phyloP scores from a whole-genome alignment of 805 yeast species.

The Peterozyma toletana region DNA sequence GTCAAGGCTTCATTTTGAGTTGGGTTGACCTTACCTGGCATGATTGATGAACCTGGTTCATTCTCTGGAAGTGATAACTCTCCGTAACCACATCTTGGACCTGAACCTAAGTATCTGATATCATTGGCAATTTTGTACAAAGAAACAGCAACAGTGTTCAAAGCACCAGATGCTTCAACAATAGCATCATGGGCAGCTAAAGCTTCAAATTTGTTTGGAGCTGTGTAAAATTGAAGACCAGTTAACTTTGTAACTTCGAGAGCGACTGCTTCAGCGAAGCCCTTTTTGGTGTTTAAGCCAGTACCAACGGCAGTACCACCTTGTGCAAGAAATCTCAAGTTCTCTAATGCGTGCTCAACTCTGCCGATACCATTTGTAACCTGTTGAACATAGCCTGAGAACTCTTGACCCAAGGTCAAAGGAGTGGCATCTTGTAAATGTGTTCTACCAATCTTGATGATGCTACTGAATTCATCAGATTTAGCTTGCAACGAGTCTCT shows the following conservation, averaged over 20 bases:
- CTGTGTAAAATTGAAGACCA: conserved; percentile 84
- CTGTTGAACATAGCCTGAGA: conserved; percentile 94
- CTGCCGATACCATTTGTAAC: conserved; percentile 84
- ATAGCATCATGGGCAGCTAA: conserved; percentile 98
- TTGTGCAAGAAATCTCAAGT: conserved; percentile 82
- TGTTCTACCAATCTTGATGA: conserved; percentile 98
- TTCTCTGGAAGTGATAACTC: conserved; percentile 94
- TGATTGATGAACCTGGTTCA: conserved; percentile 98
- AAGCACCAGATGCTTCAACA: conserved; percentile 96
- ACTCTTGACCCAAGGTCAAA: conserved; percentile 95
- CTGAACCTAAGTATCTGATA: conserved; percentile 96
- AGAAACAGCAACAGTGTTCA: conserved; percentile 91
- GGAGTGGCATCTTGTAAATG: conserved; percentile 99
- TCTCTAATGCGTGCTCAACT: conserved; percentile 69
- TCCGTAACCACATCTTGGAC: conserved; percentile 99
- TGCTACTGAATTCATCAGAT: conserved; percentile 75
- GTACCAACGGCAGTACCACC: conserved; percentile 99
- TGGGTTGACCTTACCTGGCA: conserved; percentile 99
- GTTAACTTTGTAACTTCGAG: conserved; percentile 78
- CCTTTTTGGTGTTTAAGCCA: conserved; percentile 89
- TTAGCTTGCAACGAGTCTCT: conserved; percentile 74
- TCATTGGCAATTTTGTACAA: conserved; percentile 96
- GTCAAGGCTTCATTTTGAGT: conserved; percentile 98
- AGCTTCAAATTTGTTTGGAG: conserved; percentile 98
- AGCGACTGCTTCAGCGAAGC: conserved; percentile 85